These are phyloP conservation scores for Podospora fimiseda DNA, from an alignment of 495 filamentous ascomycete species.

Conservation along the genomic window DNA sequence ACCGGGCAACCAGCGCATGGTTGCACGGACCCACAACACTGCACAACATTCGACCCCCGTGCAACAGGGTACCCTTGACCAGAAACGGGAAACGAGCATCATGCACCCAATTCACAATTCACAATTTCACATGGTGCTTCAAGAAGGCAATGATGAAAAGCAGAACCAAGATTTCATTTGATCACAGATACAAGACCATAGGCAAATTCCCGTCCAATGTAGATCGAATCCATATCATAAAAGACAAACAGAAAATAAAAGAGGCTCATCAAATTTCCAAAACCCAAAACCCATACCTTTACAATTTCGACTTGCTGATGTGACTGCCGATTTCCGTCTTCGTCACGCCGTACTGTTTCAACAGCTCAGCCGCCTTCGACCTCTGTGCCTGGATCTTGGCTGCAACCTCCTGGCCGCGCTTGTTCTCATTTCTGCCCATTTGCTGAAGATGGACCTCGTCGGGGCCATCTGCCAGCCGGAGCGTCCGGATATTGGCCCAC, in stretches of 20 bases:
- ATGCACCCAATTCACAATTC: neutral
- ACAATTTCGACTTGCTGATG: constrained; percentile 45
- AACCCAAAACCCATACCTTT: constrained; percentile 6
- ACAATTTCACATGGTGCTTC: no score
- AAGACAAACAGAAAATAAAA: neutral
- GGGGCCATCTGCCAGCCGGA: constrained; percentile 83
- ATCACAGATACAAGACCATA: no score
- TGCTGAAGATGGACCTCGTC: constrained; percentile 94
- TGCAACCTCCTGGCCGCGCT: constrained; percentile 54
- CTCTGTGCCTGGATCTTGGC: constrained; percentile 60
- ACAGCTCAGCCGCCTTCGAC: constrained; percentile 56
- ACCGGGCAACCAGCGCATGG: constrained; percentile 23
- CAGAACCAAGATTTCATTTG: no score
- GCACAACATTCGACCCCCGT: constrained; percentile 1
- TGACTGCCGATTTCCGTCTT: constrained; percentile 43
- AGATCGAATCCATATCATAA: neutral
- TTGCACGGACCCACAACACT: constrained; percentile 10
- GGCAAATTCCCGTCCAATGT: neutral
- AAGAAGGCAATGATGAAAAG: no score
- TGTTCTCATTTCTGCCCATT: constrained; percentile 79
- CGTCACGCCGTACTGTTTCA: constrained; percentile 54
- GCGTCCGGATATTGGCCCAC: constrained; percentile 78
- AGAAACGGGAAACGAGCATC: neutral
- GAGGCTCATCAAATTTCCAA: neutral
- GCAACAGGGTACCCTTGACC: neutral